Evolutionary conservation across 345 rosid species (phyloP).

Genomic region (Alliaria petiolata): DNA sequence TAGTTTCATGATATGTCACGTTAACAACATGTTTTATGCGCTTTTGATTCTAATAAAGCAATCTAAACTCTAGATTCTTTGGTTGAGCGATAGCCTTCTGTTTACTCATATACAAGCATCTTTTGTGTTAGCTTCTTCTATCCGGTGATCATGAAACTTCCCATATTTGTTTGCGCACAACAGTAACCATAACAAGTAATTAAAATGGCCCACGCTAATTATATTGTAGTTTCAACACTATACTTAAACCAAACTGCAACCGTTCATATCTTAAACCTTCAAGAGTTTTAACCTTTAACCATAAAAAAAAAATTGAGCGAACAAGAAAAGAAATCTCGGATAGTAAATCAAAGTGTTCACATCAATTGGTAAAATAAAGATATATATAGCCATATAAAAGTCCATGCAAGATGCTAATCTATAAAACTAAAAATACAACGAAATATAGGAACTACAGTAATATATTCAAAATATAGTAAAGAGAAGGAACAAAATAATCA

Average conservation of each 20-base stretch:
- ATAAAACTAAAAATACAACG: not conserved
- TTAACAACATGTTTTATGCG: too few species aligned
- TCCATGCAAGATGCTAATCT: not conserved
- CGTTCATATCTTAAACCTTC: not conserved
- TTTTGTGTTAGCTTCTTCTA: not conserved
- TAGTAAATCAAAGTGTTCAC: not conserved
- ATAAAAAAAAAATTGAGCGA: not conserved
- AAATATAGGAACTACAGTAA: not conserved
- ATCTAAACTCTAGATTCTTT: too few species aligned
- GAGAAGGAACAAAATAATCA: not conserved
- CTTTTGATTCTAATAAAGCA: too few species aligned
- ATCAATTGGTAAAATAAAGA: not conserved
- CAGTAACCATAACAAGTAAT: not conserved
- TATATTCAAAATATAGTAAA: not conserved
- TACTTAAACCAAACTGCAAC: not conserved
- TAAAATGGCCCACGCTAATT: not conserved
- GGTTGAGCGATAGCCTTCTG: too few species aligned
- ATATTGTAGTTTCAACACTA: not conserved
- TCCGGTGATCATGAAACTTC: not conserved
- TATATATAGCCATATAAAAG: not conserved
- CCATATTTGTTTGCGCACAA: not conserved
- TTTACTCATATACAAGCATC: not conserved
- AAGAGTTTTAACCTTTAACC: not conserved
- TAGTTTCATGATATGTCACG: too few species aligned
- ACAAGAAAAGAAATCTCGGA: not conserved